Conservation (phyloP, 2,329 filamentous ascomycete species). For the Hypomyces rosellus region DNA sequence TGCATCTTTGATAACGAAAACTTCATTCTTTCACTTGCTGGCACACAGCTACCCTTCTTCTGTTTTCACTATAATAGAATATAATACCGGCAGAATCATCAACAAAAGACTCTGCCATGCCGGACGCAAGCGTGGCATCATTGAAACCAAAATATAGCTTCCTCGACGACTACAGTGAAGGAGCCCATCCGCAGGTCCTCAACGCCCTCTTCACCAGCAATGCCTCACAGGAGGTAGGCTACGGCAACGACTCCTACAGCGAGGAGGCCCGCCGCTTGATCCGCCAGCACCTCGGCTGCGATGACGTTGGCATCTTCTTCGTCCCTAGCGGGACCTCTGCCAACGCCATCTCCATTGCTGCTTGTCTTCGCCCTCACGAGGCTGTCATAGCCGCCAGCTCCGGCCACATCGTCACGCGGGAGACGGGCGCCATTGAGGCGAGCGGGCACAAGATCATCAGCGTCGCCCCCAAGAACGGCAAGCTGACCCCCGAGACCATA, state of each 20-base stretch:
- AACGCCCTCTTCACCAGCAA: slow-evolving; percentile 40
- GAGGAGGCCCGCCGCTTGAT: slow-evolving; percentile 36
- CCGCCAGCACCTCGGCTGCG: slow-evolving; percentile 28
- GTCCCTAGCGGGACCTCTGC: slow-evolving; percentile 47
- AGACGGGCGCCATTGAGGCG: slow-evolving; percentile 46
- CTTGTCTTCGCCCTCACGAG: slow-evolving; percentile 43
- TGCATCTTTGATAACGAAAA: neutral
- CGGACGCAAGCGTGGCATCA: neutral
- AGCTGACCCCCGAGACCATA: slow-evolving; percentile 38
- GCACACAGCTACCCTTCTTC: neutral
- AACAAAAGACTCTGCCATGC: neutral
- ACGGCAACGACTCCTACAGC: slow-evolving; percentile 40
- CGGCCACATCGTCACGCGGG: slow-evolving; percentile 43
- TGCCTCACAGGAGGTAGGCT: slow-evolving; percentile 38
- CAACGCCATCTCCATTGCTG: slow-evolving; percentile 46
- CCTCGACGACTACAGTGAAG: slow-evolving; percentile 46
- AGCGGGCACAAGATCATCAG: slow-evolving; percentile 47
- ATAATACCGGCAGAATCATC: neutral
- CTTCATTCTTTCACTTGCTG: neutral
- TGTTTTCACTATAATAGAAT: too few species aligned
- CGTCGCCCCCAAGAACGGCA: slow-evolving; percentile 38
- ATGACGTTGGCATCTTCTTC: slow-evolving; percentile 42
- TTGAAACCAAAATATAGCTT: slow-evolving; percentile 35
- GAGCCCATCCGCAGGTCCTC: slow-evolving; percentile 43
- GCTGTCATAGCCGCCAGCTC: slow-evolving; percentile 44